phyloP scores from a whole-genome alignment of 768 basidiomycete genomes.

The Termitomyces sp. region DNA sequence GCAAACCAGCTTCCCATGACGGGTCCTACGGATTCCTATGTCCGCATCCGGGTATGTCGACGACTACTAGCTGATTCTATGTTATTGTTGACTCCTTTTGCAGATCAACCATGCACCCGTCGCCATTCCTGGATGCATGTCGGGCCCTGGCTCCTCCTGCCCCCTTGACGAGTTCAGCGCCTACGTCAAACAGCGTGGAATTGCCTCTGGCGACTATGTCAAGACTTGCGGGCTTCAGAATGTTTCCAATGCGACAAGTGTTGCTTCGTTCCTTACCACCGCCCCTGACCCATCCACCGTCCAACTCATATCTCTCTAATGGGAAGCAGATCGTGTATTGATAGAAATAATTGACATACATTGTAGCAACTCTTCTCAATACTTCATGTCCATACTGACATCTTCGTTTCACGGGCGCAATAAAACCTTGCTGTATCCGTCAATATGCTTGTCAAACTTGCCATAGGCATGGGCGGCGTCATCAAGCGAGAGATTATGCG shows the following conservation, averaged over 20 bases:
- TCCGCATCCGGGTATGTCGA: slow-evolving; percentile 28
- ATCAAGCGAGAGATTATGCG: slow-evolving; percentile 44
- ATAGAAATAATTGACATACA: not conserved
- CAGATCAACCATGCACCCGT: slow-evolving; percentile 34
- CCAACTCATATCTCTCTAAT: slow-evolving; percentile 5
- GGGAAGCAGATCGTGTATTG: not conserved
- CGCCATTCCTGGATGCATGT: slow-evolving; percentile 31
- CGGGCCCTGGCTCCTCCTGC: slow-evolving; percentile 34
- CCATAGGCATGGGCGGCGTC: slow-evolving; percentile 43
- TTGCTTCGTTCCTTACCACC: slow-evolving; percentile 18
- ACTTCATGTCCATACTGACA: not conserved
- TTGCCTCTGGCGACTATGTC: slow-evolving; percentile 30
- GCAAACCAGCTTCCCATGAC: slow-evolving; percentile 9
- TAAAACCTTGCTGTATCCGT: slow-evolving; percentile 49
- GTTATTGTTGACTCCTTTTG: not conserved
- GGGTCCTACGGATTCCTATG: slow-evolving; percentile 16
- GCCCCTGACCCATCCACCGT: slow-evolving; percentile 6
- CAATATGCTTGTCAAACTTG: slow-evolving; percentile 48
- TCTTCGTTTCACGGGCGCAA: slow-evolving; percentile 31
- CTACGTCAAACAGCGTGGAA: slow-evolving; percentile 23
- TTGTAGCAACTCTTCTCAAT: not conserved
- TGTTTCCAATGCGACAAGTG: slow-evolving; percentile 19
- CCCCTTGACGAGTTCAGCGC: slow-evolving; percentile 25
- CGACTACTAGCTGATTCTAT: not conserved
- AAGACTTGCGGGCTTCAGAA: slow-evolving; percentile 26